These are phyloP conservation scores for Apiospora malaysiana DNA, from an alignment of 2,329 filamentous ascomycete species.

Conservation along the genomic window DNA sequence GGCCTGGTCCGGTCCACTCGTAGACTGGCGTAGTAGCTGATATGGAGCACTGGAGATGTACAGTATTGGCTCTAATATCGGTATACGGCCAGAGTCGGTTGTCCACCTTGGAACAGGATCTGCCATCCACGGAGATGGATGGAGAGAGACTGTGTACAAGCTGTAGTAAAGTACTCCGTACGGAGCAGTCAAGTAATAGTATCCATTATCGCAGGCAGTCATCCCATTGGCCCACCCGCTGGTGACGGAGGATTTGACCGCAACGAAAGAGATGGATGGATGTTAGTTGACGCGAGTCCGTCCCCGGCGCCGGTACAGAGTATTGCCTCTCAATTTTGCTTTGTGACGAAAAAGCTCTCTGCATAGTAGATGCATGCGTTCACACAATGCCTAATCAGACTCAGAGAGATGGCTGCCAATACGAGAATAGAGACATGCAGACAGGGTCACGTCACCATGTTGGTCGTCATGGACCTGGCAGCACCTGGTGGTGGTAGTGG, in stretches of 20 bases:
- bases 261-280: constrained; percentile 8
- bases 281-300: constrained; percentile 1
- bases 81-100: constrained; percentile 8
- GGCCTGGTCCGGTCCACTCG: constrained; percentile 4
- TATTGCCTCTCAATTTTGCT: neutral
- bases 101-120: neutral
- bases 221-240: neutral
- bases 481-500: neutral
- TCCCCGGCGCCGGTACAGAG: neutral
- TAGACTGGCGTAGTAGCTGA: neutral
- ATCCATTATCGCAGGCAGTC: constrained; percentile 1
- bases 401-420: neutral
- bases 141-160: neutral
- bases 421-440: neutral
- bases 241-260: neutral
- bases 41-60: constrained; percentile 14
- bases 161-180: too few relatives aligned
- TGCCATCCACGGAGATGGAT: neutral
- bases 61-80: constrained; percentile 12
- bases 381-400: neutral
- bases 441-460: neutral
- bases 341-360: constrained; percentile 10
- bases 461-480: neutral
- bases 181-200: neutral
- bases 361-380: constrained; percentile 2